phyloP scores from a whole-genome alignment of 2,329 filamentous ascomycete species.

The Botrytis galanthina region DNA sequence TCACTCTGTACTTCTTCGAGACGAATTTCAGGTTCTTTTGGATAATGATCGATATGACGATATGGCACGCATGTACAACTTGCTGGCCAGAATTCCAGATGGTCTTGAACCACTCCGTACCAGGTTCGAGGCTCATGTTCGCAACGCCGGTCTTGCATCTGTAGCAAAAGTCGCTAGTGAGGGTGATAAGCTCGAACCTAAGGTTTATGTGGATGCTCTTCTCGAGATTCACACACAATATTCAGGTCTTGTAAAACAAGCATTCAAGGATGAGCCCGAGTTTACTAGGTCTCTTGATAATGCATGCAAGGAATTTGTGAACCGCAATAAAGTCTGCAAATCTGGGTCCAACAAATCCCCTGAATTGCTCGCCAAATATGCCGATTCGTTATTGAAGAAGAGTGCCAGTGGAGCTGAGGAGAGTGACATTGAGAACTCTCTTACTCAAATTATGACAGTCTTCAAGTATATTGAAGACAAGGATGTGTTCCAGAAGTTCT shows the following conservation, averaged over 20 bases:
- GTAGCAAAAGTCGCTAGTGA: constrained; percentile 89
- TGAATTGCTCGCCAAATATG: constrained; percentile 92
- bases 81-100: constrained; percentile 84
- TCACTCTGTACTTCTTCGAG: constrained; percentile 79
- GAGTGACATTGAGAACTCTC: constrained; percentile 82
- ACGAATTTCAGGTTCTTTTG: constrained; percentile 92
- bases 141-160: constrained; percentile 82
- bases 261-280: constrained; percentile 93
- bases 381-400: constrained; percentile 88
- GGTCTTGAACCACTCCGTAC: constrained; percentile 84
- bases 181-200: constrained; percentile 88
- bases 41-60: constrained; percentile 95
- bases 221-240: constrained; percentile 95
- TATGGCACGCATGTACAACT: constrained; percentile 92
- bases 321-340: constrained; percentile 94
- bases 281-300: constrained; percentile 96
- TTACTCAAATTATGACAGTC: constrained; percentile 95
- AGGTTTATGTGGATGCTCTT: constrained; percentile 92
- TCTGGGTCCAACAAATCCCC: constrained; percentile 90
- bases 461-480: constrained; percentile 99
- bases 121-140: constrained; percentile 88
- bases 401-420: constrained; percentile 91
- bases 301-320: constrained; percentile 96
- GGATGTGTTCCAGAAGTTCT: constrained; percentile 99
- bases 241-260: constrained; percentile 82